phyloP scores from a whole-genome alignment of 164 flowering plant genomes.

The Warburgia ugandensis region DNA sequence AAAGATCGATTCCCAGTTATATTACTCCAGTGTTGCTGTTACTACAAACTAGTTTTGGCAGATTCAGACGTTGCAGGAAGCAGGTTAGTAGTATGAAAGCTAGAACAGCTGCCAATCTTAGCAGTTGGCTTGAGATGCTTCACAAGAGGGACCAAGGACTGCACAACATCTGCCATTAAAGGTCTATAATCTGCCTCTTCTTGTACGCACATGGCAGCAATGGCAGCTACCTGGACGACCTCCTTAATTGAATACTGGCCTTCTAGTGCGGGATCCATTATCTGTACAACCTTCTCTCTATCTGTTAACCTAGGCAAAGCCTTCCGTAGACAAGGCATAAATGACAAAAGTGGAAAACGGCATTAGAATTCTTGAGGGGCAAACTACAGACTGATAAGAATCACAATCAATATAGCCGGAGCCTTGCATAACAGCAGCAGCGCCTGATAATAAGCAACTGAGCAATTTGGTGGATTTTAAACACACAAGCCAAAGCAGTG shows the following conservation, averaged over 20 bases:
- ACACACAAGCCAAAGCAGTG: too few species aligned
- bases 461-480: too few species aligned
- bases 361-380: too few species aligned
- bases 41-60: too few species aligned
- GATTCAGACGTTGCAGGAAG: too few species aligned
- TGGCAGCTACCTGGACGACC: slow-evolving; percentile 92
- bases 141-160: slow-evolving; percentile 82
- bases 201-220: slow-evolving; percentile 99
- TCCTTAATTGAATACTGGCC: slow-evolving; percentile 92
- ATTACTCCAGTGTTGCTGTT: too few species aligned
- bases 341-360: not conserved
- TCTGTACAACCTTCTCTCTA: slow-evolving; percentile 74
- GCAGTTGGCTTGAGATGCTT: slow-evolving; percentile 45
- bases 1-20: too few species aligned
- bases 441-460: too few species aligned
- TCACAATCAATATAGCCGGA: too few species aligned
- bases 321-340: slow-evolving; percentile 27
- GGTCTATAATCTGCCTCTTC: slow-evolving; percentile 95
- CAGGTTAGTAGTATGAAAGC: slow-evolving; percentile 29
- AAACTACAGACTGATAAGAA: too few species aligned
- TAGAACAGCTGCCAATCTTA: slow-evolving; percentile 42
- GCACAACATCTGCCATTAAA: slow-evolving; percentile 92
- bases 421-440: too few species aligned
- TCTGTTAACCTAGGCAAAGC: slow-evolving; percentile 82
- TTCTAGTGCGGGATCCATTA: slow-evolving; percentile 87